A percentile compares a stretch with the other conserved stretches of the same genome.
These are phyloP conservation scores for Protomyces lactucae-debilis DNA, from an alignment of 1,139 yeast genomes.

Conservation along the genomic window DNA sequence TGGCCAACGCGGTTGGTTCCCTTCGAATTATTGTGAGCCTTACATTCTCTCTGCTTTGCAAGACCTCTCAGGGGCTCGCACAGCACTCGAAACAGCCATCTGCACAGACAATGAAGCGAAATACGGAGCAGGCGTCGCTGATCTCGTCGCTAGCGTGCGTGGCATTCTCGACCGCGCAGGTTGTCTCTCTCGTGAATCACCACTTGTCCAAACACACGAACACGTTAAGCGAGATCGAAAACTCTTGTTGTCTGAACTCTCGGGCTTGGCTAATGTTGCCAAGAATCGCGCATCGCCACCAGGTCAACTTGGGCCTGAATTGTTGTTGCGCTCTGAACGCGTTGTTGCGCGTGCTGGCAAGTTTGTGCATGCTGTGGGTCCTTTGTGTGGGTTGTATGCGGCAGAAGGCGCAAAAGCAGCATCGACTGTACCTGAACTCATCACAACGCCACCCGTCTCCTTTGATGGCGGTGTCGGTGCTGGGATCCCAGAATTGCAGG, in stretches of 20 bases:
- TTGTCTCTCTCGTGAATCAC: conserved; percentile 78
- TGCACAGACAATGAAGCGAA: conserved; percentile 14
- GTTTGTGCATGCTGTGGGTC: conserved; percentile 42
- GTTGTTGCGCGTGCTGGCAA: conserved; percentile 70
- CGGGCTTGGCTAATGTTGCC: conserved; percentile 78
- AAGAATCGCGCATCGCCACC: conserved; percentile 47
- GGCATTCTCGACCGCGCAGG: conserved; percentile 54
- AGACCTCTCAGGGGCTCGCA: conserved; percentile 68
- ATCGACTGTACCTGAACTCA: not conserved
- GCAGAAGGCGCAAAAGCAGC: conserved; percentile 9
- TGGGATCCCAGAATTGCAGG: conserved; percentile 3
- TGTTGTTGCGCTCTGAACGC: conserved; percentile 48
- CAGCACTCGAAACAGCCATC: conserved; percentile 46
- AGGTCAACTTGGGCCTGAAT: conserved; percentile 51
- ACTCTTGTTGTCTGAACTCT: conserved; percentile 82
- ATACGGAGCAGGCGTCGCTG: conserved; percentile 47
- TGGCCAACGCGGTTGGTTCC: conserved; percentile 90
- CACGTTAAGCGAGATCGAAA: conserved; percentile 70
- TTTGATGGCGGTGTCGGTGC: conserved; percentile 13
- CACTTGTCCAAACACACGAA: conserved; percentile 66
- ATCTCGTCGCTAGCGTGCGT: conserved; percentile 79
- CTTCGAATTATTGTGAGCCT: conserved; percentile 72
- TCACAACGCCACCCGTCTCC: conserved; percentile 24
- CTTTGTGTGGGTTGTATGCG: conserved; percentile 11
- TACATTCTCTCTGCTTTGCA: conserved; percentile 52